Percentiles rank a stretch among this genome's conserved stretches.
These are phyloP conservation scores for Aspergillus pseudotamarii DNA, from an alignment of 2,329 filamentous ascomycete genomes.

Conservation along the genomic window DNA sequence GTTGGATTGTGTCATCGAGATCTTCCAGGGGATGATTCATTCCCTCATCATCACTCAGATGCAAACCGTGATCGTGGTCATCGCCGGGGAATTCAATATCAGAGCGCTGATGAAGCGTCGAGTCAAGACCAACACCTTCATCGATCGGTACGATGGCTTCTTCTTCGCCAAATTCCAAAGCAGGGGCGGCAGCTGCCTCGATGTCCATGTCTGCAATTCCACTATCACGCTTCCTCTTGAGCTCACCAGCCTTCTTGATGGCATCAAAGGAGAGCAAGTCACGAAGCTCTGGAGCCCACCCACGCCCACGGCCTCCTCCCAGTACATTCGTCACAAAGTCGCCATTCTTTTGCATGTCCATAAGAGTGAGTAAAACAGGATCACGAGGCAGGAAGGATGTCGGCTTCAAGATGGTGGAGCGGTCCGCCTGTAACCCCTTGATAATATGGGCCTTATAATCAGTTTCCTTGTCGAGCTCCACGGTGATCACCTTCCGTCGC, in stretches of 20 bases:
- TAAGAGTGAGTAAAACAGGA: slow-evolving; percentile 79
- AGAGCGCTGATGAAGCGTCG: slow-evolving; percentile 51
- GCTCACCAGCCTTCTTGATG: slow-evolving; percentile 72
- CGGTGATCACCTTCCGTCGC: slow-evolving; percentile 69
- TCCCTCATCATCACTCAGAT: slow-evolving; percentile 52
- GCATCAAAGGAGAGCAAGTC: slow-evolving; percentile 89
- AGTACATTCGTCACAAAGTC: slow-evolving; percentile 87
- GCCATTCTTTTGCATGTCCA: slow-evolving; percentile 89
- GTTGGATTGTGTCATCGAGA: slow-evolving; percentile 82
- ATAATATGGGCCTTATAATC: slow-evolving; percentile 76
- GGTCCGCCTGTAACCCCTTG: slow-evolving; percentile 82
- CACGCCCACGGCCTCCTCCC: slow-evolving; percentile 73
- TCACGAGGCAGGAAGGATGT: slow-evolving; percentile 84
- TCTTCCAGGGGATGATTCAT: slow-evolving; percentile 56
- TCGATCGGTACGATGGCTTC: slow-evolving; percentile 56
- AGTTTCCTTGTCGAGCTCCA: slow-evolving; percentile 79
- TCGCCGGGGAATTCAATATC: slow-evolving; percentile 70
- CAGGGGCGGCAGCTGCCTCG: slow-evolving; percentile 65
- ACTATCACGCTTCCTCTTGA: slow-evolving; percentile 92
- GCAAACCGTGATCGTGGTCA: slow-evolving; percentile 49
- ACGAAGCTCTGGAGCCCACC: slow-evolving; percentile 89
- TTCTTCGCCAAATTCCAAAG: slow-evolving; percentile 65
- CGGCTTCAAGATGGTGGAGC: slow-evolving; percentile 81
- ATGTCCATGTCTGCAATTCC: slow-evolving; percentile 80
- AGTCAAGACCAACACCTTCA: slow-evolving; percentile 55